These are phyloP conservation scores for Ophiocordyceps robertsii DNA, from an alignment of 2,329 filamentous ascomycete genomes.

Conservation along the genomic window DNA sequence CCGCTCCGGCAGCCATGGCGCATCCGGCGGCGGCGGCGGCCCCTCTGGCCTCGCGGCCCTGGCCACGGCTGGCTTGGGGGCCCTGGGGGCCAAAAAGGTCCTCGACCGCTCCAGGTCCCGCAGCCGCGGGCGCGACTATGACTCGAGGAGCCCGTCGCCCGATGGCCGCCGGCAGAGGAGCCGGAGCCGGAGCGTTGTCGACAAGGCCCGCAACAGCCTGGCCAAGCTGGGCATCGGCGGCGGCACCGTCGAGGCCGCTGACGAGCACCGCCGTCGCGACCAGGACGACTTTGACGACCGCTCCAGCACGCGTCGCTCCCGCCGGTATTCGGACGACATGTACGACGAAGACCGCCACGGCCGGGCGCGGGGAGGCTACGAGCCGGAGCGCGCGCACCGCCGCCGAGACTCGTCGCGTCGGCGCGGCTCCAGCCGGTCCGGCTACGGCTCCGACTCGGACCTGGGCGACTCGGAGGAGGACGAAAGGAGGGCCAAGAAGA, in stretches of 20 bases:
- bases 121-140: conserved; percentile 36
- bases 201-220: conserved; percentile 45
- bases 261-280: conserved; percentile 25
- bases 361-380: conserved; percentile 26
- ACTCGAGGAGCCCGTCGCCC: conserved; percentile 28
- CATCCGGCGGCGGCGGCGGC: conserved; percentile 23
- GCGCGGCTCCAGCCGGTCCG: conserved; percentile 26
- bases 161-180: conserved; percentile 31
- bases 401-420: conserved; percentile 20
- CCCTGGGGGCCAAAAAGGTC: conserved; percentile 48
- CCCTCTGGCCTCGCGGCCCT: conserved; percentile 45
- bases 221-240: conserved; percentile 48
- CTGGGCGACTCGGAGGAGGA: conserved; percentile 45
- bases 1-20: conserved; percentile 35
- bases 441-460: conserved; percentile 38
- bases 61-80: conserved; percentile 48
- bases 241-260: conserved; percentile 21
- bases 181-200: conserved; percentile 53
- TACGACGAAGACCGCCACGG: conserved; percentile 32
- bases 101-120: conserved; percentile 37
- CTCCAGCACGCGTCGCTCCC: conserved; percentile 20
- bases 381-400: conserved; percentile 30
- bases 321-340: conserved; percentile 28
- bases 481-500: conserved; percentile 38
- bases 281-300: conserved; percentile 32